phyloP scores from a whole-genome alignment of 306 rosid genomes.

The Purshia tridentata region DNA sequence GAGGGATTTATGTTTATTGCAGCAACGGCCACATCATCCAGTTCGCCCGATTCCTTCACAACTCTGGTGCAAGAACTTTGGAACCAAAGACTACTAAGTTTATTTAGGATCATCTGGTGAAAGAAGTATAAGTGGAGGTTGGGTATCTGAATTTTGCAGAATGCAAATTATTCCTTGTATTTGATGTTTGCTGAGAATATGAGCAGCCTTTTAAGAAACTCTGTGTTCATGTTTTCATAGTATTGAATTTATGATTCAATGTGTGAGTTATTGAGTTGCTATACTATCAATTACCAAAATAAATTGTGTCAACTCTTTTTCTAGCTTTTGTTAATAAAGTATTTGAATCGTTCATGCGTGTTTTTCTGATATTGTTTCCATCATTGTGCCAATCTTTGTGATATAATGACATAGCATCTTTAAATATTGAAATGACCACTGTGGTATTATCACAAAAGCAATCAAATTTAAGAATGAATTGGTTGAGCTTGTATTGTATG shows the following conservation, averaged over 20 bases:
- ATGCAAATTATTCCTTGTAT: conserved; percentile 22
- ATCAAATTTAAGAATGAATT: background rate
- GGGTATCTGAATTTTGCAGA: conserved; percentile 22
- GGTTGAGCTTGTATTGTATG: background rate
- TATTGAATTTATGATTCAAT: conserved; percentile 28
- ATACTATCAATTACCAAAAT: conserved; percentile 37
- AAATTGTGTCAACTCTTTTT: conserved; percentile 35
- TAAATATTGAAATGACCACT: background rate
- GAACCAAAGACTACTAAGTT: conserved; percentile 69
- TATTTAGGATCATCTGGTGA: conserved; percentile 17
- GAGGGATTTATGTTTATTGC: conserved; percentile 35
- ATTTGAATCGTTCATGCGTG: conserved; percentile 20
- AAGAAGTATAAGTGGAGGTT: conserved; percentile 31
- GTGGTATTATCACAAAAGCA: too few relatives aligned
- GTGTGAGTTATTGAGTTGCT: conserved; percentile 32
- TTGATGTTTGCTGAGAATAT: conserved; percentile 37
- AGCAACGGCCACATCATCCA: conserved; percentile 98
- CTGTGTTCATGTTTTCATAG: conserved; percentile 25
- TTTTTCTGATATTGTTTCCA: background rate
- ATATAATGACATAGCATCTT: background rate
- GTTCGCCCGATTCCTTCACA: conserved; percentile 99
- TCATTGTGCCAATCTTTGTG: too few relatives aligned
- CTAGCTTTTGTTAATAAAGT: conserved; percentile 20
- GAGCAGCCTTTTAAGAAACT: conserved; percentile 36
- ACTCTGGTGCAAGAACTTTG: conserved; percentile 96